Evolutionary conservation across 2,329 filamentous ascomycete genomes (phyloP).

Genomic region (Ilyonectria destructans): DNA sequence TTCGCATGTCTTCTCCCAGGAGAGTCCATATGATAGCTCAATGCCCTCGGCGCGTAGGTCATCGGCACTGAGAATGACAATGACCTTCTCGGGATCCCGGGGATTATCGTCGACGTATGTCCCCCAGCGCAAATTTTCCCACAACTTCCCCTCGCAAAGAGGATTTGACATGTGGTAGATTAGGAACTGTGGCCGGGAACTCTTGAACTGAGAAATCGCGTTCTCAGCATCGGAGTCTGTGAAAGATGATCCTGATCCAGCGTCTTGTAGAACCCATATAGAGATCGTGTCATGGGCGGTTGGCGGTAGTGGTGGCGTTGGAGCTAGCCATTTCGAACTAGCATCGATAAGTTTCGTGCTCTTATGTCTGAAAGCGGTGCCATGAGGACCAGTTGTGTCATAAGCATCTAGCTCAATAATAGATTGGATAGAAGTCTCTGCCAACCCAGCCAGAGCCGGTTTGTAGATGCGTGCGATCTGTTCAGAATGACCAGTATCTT

Average conservation of each 20-base stretch:
- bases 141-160: constrained; percentile 2
- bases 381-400: neutral
- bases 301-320: neutral
- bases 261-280: constrained; percentile 5
- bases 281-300: constrained; percentile 1
- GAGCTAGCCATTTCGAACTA: constrained; percentile 7
- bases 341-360: neutral
- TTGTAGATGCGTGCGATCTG: neutral
- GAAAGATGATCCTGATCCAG: neutral
- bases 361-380: neutral
- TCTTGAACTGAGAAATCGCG: neutral
- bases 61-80: constrained; percentile 9
- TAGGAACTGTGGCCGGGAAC: neutral
- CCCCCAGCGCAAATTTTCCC: constrained; percentile 3
- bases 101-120: neutral
- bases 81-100: constrained; percentile 6
- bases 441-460: neutral
- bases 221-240: neutral
- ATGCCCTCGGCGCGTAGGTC: constrained; percentile 10
- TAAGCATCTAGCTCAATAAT: neutral
- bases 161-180: constrained; percentile 9
- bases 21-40: constrained; percentile 7
- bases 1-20: constrained; percentile 10
- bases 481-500: neutral
- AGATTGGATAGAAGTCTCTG: neutral